Conservation (phyloP, 2,329 filamentous ascomycete species). For the Ascochyta koolunga region DNA sequence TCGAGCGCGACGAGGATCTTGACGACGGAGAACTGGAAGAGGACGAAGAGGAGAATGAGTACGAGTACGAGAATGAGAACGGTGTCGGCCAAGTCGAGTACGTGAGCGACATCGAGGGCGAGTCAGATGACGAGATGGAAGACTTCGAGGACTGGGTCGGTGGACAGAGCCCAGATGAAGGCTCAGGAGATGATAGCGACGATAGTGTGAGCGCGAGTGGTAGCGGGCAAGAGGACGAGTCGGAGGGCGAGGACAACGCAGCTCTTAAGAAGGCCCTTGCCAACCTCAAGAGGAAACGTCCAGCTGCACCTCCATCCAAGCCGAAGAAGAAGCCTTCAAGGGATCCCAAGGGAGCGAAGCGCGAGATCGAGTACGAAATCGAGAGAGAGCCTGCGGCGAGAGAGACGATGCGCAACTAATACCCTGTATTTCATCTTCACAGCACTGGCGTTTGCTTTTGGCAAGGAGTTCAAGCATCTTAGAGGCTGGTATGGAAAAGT, state of each 20-base stretch:
- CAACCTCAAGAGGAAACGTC: slow-evolving; percentile 63
- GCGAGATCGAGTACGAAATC: slow-evolving; percentile 80
- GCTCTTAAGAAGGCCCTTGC: slow-evolving; percentile 63
- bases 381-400: slow-evolving; percentile 62
- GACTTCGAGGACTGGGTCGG: slow-evolving; percentile 92
- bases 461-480: slow-evolving; percentile 18
- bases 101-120: slow-evolving; percentile 84
- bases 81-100: slow-evolving; percentile 85
- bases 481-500: slow-evolving; percentile 18
- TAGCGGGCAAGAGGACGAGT: slow-evolving; percentile 60
- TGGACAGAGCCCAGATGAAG: slow-evolving; percentile 64
- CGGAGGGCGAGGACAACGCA: slow-evolving; percentile 59
- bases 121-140: slow-evolving; percentile 70
- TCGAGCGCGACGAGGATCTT: slow-evolving; percentile 80
- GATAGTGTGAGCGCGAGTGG: slow-evolving; percentile 60
- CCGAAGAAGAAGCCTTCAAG: slow-evolving; percentile 62
- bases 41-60: slow-evolving; percentile 67
- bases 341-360: slow-evolving; percentile 61
- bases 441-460: slow-evolving; percentile 24
- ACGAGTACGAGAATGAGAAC: slow-evolving; percentile 70
- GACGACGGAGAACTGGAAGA: slow-evolving; percentile 86
- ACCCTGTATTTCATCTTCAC: slow-evolving; percentile 20
- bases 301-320: slow-evolving; percentile 57
- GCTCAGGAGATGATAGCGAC: slow-evolving; percentile 63
- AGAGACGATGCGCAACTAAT: slow-evolving; percentile 42